Evolutionary conservation across 371 early-diverging fungal genomes (phyloP), one percentile per base, ranked within the genome.

Genomic region (Globomyces sp.): DNA sequence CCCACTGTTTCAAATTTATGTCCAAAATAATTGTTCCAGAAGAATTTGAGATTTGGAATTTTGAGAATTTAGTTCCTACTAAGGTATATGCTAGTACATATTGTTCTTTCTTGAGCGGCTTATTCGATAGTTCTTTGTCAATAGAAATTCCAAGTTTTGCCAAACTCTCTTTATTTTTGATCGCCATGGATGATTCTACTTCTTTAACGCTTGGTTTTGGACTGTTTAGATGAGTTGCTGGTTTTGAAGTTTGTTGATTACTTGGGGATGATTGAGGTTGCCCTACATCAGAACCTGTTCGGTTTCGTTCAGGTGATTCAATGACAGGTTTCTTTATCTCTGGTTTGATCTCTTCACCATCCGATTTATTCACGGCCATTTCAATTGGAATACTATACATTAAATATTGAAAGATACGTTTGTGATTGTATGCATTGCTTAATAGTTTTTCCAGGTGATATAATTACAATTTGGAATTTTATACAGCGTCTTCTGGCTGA

Each of bases 401-500:
- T 43, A 44, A 11, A 39, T 39, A 24, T 24, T 24, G 24, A 41
- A 10, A 39, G n/a, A 8, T 58, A 58, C 51, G 45, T 13, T 52
- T 67, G 67, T 9, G 39, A 34, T 40, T 53, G 40, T 34, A 67
- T 43, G 8, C 36, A 44, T 48, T 67, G 42, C 4, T 13, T 43
- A 11, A 46, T 39, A 4, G 24, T 55, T 46, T 50, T 42, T 4
- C 41, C 41, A 37, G 67, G 67, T 4, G 46, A 39, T 2, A 69
- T 36, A 5, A 65, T 43, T n/a, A 69, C 44, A 8, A 68, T 34
- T 41, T 62, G 64, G 49, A 63, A 68, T 47, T 62, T 37, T 24
- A 68, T 64, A 64, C 67, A 67, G 49, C 67, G 10, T 39, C 50
- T 57, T n/a, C 67, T 61, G 24, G 67, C 67, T 67, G 13, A 4